Evolutionary conservation across 1,139 yeast genomes (phyloP).

Genomic region (Blastobotrys niveus): DNA sequence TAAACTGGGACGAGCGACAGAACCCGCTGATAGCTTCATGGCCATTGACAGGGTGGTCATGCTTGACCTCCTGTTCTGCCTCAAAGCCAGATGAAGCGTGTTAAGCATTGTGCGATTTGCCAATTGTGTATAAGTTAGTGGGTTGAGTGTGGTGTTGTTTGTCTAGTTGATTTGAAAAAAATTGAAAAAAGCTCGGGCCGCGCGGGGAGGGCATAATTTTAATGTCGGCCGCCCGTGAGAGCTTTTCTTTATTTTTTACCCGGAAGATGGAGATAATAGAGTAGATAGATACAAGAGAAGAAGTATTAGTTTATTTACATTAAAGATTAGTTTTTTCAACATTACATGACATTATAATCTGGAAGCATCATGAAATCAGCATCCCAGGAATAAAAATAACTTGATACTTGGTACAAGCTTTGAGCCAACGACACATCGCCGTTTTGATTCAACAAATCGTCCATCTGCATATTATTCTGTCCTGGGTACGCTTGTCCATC

Average conservation of each 20-base stretch:
- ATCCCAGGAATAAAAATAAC: conserved; percentile 22
- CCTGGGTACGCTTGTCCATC: neutral
- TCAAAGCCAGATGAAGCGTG: too few species aligned
- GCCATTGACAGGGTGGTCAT: too few species aligned
- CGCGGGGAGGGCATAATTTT: too few species aligned
- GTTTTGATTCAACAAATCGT: conserved; percentile 1
- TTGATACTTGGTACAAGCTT: conserved; percentile 22
- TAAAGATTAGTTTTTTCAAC: neutral
- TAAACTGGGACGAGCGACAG: too few species aligned
- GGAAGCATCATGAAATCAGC: conserved; percentile 17
- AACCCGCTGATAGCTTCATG: too few species aligned
- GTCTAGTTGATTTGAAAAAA: too few species aligned
- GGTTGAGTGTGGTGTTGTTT: too few species aligned
- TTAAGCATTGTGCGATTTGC: too few species aligned
- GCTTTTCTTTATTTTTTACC: neutral
- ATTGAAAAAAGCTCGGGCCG: too few species aligned
- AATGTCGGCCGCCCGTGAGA: too few species aligned
- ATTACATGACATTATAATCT: neutral
- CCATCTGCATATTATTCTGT: neutral
- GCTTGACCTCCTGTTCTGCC: too few species aligned
- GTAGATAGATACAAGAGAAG: conserved; percentile 1
- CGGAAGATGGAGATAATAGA: neutral
- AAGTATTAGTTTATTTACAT: neutral
- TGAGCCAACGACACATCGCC: conserved; percentile 19
- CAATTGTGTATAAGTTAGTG: too few species aligned